Evolutionary conservation across 2,329 filamentous ascomycete genomes (phyloP), one percentile per base, ranked within the genome.

Genomic region (Thermochaetoides dissita): DNA sequence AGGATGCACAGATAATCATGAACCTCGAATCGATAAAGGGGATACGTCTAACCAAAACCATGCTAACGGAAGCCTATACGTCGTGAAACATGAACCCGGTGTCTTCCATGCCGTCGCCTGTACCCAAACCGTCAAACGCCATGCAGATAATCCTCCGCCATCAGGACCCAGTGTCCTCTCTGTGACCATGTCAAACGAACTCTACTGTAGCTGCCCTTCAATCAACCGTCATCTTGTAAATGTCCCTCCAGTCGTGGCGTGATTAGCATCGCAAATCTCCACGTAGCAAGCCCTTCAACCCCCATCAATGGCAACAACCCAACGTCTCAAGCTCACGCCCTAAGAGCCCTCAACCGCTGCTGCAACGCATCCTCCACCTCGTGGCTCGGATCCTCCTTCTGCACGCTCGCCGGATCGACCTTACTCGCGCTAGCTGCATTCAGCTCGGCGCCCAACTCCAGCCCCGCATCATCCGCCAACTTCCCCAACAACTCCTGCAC

Each of bases 401-500:
- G 57, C 10, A 60, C 62, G 17, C 17, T 24, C 17, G 17, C 17
- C 7, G 80, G 73, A 37, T 80, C 77, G 28, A 69, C 68, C 53
- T 68, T 72, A 49, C 69, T 68, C 17, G 73, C 68, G 34, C 68
- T 70, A 2, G 71, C 70, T 44, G 67, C 59, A 54, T 65, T 71
- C 49, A 94, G 77, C 63, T 91, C 84, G 57, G 81, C 74, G 51
- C 77, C 77, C 47, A 94, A 68, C 61, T 91, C 83, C 40, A 94
- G 75, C 41, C 87, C 87, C 8, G 84, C 85, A 60, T 93, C 86
- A 59, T 94, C 87, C 48, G 86, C 86, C 36, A 91, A 76, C 63
- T 93, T 83, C 49, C 76, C 81, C 63, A 94, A 81, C 48, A 94
- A 65, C 51, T 85, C 79, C 60, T 94, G 86, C 2, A 94, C 85